Evolutionary conservation across 116 monocot species (phyloP), one percentile per base, ranked within the genome.

Genomic region (Iris pallida): DNA sequence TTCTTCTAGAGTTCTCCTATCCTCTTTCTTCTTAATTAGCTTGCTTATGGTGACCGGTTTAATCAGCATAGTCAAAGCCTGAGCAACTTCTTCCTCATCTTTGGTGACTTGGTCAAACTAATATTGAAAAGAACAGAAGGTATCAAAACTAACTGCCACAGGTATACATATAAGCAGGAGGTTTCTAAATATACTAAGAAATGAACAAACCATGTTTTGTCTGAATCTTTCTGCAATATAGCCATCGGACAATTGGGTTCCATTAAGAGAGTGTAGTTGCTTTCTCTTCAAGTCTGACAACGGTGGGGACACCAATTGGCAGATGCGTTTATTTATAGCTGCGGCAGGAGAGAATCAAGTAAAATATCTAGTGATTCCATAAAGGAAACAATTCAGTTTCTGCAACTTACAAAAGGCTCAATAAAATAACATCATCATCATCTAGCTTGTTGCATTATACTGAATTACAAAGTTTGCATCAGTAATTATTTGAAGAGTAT

Each of bases 51-150:
- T 44, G 52, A 54, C 51, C 40, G 65, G 45, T 41, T 20, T 65
- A 30, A 77, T 61, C 59, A 83, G 65, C 18, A 59, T 47, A 62
- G 57, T 71, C 51, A 87, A 64, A 45, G 72, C 44, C 44, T 61
- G 44, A 43, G 61, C 61, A 61, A 61, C 61, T 61, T 61, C 61
- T 61, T 42, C 44, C 61, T 61, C 61, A 43, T 42, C 61, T 16
- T 61, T 45, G 42, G 44, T 61, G 44, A 61, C 44, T 61, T 61
- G 44, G 19, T 45, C 61, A 5, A 16, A 5, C 61, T 61, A 61
- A 30, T 30, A 44, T 61, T 61, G 44, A 43, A 61, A 42, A 45
- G 45, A 61, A 43, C 12, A 59, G 59, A 30, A 30, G 30, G 30
- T 30, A 30, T 30, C 30, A 30, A 30, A 30, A 30, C 2, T 30